phyloP scores from a whole-genome alignment of 345 rosid species.

The Eucalyptus decipiens region DNA sequence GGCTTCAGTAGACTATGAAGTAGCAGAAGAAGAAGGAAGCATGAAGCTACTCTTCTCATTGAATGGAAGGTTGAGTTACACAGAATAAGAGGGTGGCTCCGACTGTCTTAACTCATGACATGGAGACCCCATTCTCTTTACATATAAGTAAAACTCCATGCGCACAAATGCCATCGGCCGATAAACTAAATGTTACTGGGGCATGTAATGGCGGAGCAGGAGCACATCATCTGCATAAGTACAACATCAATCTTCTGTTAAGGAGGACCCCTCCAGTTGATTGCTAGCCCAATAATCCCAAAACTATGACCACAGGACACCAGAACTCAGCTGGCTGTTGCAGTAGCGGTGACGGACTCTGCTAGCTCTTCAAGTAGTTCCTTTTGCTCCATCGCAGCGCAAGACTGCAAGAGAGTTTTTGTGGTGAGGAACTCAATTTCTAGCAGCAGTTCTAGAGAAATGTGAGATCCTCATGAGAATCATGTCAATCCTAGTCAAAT shows the following conservation, averaged over 20 bases:
- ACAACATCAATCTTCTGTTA: background rate
- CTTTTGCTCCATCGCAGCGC: constrained; percentile 73
- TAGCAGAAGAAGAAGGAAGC: background rate
- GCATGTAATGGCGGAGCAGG: background rate
- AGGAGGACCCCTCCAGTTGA: background rate
- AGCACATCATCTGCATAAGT: background rate
- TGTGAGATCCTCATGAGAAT: background rate
- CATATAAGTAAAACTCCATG: background rate
- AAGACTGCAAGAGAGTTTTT: constrained; percentile 43
- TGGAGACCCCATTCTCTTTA: background rate
- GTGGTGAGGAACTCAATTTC: background rate
- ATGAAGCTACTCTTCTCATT: background rate
- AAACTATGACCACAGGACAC: background rate
- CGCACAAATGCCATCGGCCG: background rate
- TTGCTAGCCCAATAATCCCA: background rate
- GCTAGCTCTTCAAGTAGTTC: constrained; percentile 86
- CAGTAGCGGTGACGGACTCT: constrained; percentile 36
- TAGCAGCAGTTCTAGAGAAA: background rate
- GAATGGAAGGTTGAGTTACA: background rate
- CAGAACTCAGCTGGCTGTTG: constrained; percentile 4
- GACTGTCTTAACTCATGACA: background rate
- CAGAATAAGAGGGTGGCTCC: background rate
- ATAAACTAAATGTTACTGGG: background rate
- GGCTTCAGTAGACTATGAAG: background rate
- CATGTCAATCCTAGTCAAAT: background rate